Conservation (phyloP, 805 yeast genomes). For the Candida manassasensis region DNA sequence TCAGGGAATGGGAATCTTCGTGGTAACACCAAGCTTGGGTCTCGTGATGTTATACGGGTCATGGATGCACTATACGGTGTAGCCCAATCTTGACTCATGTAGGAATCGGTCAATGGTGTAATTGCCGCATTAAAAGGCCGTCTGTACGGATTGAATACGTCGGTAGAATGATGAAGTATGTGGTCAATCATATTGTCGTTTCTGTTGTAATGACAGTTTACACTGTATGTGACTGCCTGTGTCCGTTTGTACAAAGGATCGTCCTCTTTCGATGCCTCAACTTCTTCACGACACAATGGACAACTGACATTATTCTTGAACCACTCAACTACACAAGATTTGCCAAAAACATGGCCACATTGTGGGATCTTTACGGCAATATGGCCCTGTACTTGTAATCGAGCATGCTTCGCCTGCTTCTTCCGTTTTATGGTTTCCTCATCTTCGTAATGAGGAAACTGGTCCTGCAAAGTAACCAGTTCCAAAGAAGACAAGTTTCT, state of each 20-base stretch:
- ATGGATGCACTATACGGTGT: constrained; percentile 15
- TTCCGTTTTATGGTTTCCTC: constrained; percentile 10
- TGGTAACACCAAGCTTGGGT: constrained; percentile 28
- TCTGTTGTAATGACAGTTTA: constrained; percentile 14
- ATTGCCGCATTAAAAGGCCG: constrained; percentile 31
- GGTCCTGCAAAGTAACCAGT: constrained; percentile 16
- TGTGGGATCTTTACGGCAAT: constrained; percentile 38
- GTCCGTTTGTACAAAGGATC: constrained; percentile 11
- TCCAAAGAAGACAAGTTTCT: constrained; percentile 18
- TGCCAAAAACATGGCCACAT: constrained; percentile 39
- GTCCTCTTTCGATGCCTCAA: constrained; percentile 22
- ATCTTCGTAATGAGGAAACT: constrained; percentile 25
- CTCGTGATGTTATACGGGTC: constrained; percentile 10
- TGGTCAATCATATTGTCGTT: constrained; percentile 19
- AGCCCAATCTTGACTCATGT: constrained; percentile 32
- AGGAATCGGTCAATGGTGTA: constrained; percentile 37
- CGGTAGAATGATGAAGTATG: constrained; percentile 26
- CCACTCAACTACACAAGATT: constrained; percentile 39
- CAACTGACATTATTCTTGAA: constrained; percentile 35
- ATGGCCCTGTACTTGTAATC: constrained; percentile 19
- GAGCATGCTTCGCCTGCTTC: constrained; percentile 9
- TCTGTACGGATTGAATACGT: constrained; percentile 34
- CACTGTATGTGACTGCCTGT: constrained; percentile 11
- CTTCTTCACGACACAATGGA: constrained; percentile 39
- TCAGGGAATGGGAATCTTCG: constrained; percentile 26